Conservation (phyloP, 345 rosid genomes). For the Euphorbia lathyris region DNA sequence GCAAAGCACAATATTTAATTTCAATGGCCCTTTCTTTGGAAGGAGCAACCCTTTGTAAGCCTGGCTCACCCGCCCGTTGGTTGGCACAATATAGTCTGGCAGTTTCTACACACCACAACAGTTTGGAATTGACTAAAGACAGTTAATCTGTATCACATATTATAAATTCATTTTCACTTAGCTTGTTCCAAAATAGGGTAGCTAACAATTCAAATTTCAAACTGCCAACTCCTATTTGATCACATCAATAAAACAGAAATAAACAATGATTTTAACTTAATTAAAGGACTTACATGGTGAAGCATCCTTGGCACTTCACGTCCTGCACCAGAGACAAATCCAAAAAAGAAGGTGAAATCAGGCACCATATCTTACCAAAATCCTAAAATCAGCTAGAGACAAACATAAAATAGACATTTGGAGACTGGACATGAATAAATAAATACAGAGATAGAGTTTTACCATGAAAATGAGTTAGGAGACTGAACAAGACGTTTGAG, state of each 20-base stretch:
- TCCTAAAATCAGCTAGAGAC: not conserved
- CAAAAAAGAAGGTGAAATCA: not conserved
- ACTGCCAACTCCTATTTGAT: not conserved
- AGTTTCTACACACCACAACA: slow-evolving; percentile 17
- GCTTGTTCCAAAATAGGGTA: not conserved
- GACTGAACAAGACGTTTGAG: slow-evolving; percentile 17
- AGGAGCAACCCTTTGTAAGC: slow-evolving; percentile 18
- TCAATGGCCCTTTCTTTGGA: slow-evolving; percentile 15
- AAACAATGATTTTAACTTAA: not conserved
- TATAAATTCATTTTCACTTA: not conserved
- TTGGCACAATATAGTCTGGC: slow-evolving; percentile 19
- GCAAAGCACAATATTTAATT: not conserved
- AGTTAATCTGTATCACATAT: slow-evolving; percentile 7
- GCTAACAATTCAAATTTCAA: no score
- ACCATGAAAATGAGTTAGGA: slow-evolving; percentile 17
- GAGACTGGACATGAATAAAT: no score
- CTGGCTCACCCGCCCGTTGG: slow-evolving; percentile 19
- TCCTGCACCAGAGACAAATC: slow-evolving; percentile 15
- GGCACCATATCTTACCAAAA: not conserved
- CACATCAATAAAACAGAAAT: not conserved
- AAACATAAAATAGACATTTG: no score
- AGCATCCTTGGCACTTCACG: slow-evolving; percentile 21
- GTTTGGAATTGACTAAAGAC: slow-evolving; percentile 18
- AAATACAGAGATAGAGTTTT: not conserved
- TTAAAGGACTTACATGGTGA: slow-evolving; percentile 11